Evolutionary conservation across 164 flowering plant genomes (phyloP).

Genomic region (Echeveria elegans): DNA sequence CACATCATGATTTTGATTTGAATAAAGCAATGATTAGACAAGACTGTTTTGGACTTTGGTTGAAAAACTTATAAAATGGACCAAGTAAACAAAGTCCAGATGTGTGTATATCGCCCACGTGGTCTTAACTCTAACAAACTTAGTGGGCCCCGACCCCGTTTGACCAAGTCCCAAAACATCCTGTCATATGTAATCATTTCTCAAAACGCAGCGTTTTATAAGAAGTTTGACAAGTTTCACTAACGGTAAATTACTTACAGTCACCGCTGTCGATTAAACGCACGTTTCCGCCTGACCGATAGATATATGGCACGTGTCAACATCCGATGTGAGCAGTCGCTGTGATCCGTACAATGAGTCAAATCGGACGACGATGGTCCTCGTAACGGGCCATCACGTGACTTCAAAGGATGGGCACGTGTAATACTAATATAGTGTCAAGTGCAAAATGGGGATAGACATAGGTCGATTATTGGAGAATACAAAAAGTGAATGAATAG

Average conservation of each 20-base stretch:
- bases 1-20: neutral
- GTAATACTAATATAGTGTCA: neutral
- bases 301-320: neutral
- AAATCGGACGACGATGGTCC: neutral
- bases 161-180: neutral
- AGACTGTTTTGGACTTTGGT: neutral
- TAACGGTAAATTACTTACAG: neutral
- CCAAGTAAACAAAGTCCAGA: neutral
- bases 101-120: constrained; percentile 1
- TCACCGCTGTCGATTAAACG: neutral
- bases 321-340: neutral
- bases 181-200: neutral
- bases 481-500: neutral
- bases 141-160: neutral
- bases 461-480: neutral
- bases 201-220: neutral
- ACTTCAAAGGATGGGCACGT: neutral
- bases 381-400: neutral
- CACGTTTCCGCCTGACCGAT: neutral
- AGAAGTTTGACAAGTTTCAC: neutral
- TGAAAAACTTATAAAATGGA: neutral
- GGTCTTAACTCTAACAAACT: neutral
- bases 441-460: neutral
- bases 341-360: neutral
- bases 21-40: neutral